Conservation (phyloP, 2,329 filamentous ascomycete genomes). For the Arthrobotrys pseudoclavata region DNA sequence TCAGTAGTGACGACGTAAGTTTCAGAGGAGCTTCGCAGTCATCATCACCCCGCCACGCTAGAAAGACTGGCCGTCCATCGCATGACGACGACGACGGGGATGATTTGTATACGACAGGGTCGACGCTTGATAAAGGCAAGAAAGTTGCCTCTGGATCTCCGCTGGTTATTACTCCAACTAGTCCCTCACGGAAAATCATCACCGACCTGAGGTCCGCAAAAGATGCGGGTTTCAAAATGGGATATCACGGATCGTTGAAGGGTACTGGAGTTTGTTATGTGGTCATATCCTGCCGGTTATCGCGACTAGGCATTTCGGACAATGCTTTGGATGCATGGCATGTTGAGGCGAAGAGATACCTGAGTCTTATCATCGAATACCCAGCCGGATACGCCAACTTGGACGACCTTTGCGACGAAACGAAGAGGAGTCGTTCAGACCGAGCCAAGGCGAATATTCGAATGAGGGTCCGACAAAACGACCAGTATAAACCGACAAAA, state of each 20-base stretch:
- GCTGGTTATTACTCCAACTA: not conserved
- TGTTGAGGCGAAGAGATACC: conserved; percentile 75
- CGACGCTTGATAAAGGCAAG: conserved; percentile 43
- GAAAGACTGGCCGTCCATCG: conserved; percentile 22
- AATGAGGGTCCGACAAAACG: conserved; percentile 49
- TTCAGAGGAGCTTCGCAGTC: conserved; percentile 10
- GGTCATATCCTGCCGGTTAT: conserved; percentile 77
- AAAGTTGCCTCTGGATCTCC: conserved; percentile 28
- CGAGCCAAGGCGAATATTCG: conserved; percentile 28
- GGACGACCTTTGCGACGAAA: conserved; percentile 69
- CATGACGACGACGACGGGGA: conserved; percentile 35
- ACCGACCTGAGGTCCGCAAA: conserved; percentile 75
- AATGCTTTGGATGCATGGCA: conserved; percentile 84
- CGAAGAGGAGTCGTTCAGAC: conserved; percentile 14
- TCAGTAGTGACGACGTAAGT: conserved; percentile 39
- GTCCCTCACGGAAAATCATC: conserved; percentile 20
- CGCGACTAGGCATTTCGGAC: conserved; percentile 78
- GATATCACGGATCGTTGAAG: conserved; percentile 69
- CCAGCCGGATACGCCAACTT: conserved; percentile 74
- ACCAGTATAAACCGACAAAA: conserved; percentile 52
- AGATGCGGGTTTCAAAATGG: conserved; percentile 78
- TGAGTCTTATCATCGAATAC: conserved; percentile 80
- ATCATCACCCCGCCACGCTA: conserved; percentile 1
- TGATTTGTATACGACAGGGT: conserved; percentile 44
- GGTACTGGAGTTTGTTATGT: conserved; percentile 70